These are phyloP conservation scores for Phoenix roebelenii DNA, from an alignment of 176 grass and related monocot species.

Conservation along the genomic window DNA sequence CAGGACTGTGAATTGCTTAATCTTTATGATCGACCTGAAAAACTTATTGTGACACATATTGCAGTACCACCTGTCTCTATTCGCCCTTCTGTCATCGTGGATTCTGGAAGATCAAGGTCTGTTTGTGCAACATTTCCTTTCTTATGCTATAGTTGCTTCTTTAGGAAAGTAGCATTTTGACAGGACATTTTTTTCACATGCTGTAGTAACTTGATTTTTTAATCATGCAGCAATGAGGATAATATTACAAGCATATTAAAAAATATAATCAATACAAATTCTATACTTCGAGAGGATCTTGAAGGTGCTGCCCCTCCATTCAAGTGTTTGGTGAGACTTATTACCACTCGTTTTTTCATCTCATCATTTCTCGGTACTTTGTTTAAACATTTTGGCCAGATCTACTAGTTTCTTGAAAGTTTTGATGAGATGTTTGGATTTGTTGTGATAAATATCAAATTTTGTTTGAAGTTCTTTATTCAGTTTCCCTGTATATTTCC, in stretches of 20 bases:
- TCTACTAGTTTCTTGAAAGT: too few relatives aligned
- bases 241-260: constrained; percentile 73
- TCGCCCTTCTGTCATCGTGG: constrained; percentile 68
- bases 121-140: constrained; percentile 2
- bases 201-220: background rate
- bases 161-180: too few relatives aligned
- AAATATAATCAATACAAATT: constrained; percentile 65
- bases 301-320: constrained; percentile 37
- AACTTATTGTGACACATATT: constrained; percentile 79
- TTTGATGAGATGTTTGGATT: too few relatives aligned
- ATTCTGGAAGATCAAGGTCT: constrained; percentile 58
- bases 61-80: constrained; percentile 75
- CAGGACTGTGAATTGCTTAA: constrained; percentile 99
- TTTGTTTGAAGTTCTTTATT: too few relatives aligned
- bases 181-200: background rate
- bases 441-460: too few relatives aligned
- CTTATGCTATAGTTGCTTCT: too few relatives aligned
- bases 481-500: too few relatives aligned
- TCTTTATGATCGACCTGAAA: constrained; percentile 79
- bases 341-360: too few relatives aligned
- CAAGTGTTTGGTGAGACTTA: constrained; percentile 68
- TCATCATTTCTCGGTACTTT: too few relatives aligned
- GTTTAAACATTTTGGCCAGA: too few relatives aligned
- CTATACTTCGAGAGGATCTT: constrained; percentile 70
- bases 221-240: constrained; percentile 74